These are phyloP conservation scores for Heteromeles arbutifolia DNA, from an alignment of 306 rosid genomes.

Conservation along the genomic window DNA sequence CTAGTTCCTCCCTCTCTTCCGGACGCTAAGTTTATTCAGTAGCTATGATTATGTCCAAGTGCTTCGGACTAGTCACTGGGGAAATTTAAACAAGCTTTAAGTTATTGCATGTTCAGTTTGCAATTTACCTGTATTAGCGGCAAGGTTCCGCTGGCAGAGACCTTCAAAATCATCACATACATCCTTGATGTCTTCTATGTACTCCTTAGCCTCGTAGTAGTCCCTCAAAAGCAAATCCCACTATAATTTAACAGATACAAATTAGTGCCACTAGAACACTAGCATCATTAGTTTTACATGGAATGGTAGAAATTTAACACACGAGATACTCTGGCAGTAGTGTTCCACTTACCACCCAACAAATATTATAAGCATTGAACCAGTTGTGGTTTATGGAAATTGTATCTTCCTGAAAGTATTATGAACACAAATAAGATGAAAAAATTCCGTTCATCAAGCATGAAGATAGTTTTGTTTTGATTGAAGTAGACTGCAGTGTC, in stretches of 20 bases:
- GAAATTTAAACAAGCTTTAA: neutral
- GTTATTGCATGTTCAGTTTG: neutral
- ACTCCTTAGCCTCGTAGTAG: slow-evolving; percentile 83
- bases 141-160: slow-evolving; percentile 96
- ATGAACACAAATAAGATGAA: slow-evolving; percentile 3
- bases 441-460: neutral
- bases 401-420: slow-evolving; percentile 80
- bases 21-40: neutral
- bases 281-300: neutral
- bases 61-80: neutral
- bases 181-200: slow-evolving; percentile 90
- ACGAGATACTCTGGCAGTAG: neutral
- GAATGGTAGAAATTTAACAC: neutral
- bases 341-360: slow-evolving; percentile 64
- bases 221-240: slow-evolving; percentile 78
- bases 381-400: slow-evolving; percentile 94
- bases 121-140: slow-evolving; percentile 65
- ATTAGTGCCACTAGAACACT: slow-evolving; percentile 19
- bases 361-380: slow-evolving; percentile 79
- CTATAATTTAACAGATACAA: slow-evolving; percentile 29
- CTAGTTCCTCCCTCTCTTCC: neutral
- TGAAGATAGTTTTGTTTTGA: neutral
- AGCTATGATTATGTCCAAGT: neutral
- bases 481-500: neutral
- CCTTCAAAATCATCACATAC: slow-evolving; percentile 84